Percentiles rank a stretch among this genome's conserved stretches.
Evolutionary conservation across 257 asterid species (phyloP).

Genomic region (Solanum microdontum): DNA sequence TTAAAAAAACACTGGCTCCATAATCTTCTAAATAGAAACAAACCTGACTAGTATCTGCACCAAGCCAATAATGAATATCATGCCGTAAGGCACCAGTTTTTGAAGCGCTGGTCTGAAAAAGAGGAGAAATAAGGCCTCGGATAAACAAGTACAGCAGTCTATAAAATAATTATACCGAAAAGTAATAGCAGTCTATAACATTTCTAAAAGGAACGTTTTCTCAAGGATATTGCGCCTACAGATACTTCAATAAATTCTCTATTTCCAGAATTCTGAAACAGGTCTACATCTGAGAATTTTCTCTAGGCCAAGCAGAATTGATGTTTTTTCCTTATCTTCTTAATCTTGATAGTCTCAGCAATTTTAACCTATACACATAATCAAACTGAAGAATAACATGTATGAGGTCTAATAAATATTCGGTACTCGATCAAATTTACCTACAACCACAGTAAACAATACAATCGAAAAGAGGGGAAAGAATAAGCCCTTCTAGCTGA

Average conservation of each 20-base stretch:
- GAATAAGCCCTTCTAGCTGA: not conserved
- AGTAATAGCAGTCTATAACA: not conserved
- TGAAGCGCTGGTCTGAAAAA: constrained; percentile 69
- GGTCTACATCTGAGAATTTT: not conserved
- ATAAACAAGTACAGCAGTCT: not conserved
- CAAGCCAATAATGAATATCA: constrained; percentile 96
- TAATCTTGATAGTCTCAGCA: not conserved
- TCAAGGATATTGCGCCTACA: not conserved
- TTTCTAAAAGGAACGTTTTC: not conserved
- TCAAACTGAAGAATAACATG: not conserved
- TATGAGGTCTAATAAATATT: not conserved
- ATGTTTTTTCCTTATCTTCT: not conserved
- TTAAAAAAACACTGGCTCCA: not conserved
- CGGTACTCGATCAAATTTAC: not conserved
- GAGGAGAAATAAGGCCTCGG: not conserved
- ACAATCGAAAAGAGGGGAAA: not conserved
- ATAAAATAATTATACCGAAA: not conserved
- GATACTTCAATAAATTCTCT: not conserved
- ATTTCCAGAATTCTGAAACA: not conserved
- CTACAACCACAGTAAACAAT: not conserved
- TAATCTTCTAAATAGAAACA: not conserved
- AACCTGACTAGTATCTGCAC: constrained; percentile 91
- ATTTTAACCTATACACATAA: not conserved
- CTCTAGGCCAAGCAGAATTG: not conserved
- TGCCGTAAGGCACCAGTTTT: constrained; percentile 79